Evolutionary conservation across 768 basidiomycete species (phyloP), one percentile per base, ranked within the genome.

Genomic region (Amanita muscaria): DNA sequence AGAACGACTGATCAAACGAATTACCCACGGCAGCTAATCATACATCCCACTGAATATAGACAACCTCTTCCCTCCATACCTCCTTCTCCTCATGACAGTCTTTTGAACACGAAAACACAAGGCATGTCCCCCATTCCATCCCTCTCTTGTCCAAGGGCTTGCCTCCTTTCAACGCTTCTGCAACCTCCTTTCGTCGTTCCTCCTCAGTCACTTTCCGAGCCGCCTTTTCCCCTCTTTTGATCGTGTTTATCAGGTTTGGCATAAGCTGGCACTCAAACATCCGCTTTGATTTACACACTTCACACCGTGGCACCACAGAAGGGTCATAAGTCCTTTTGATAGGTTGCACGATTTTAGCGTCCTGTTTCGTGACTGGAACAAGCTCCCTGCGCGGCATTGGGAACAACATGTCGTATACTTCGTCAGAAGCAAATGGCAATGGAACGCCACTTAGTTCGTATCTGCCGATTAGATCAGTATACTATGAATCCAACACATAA

Each of bases 91-190:
- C 43, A 55, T 76, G 79, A 58, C 92, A 96, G 59, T 94, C 88
- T 36, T 72, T 72, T 54, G 74, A 74, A 56, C 94, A 97, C 1
- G 86, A 86, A 63, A 92, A 94, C 8, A 98, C 71, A 67, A 94
- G 68, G 46, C 84, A 80, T 1, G 87, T 93, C 0, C 94, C 94
- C 90, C 92, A 98, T 47, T 93, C 90, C 88, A 98, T 92, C 0
- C 83, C 83, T 32, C 66, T 58, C 40, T 29, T 29, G 7, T 29
- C 27, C 12, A 6, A 6, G 27, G 63, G 65, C 24, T 63, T 64
- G 24, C 54, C 63, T 10, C 67, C 69, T 53, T 77, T 76, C 49
- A 88, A 58, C 18, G 65, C 67, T 30, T 65, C 60, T 55, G 79
- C 72, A 7, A 90, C 67, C 37, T 73, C 74, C 51, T 74, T 73